Evolutionary conservation across 2,329 filamentous ascomycete genomes (phyloP), one percentile per base, ranked within the genome.

Genomic region (Botrytis sinoallii): DNA sequence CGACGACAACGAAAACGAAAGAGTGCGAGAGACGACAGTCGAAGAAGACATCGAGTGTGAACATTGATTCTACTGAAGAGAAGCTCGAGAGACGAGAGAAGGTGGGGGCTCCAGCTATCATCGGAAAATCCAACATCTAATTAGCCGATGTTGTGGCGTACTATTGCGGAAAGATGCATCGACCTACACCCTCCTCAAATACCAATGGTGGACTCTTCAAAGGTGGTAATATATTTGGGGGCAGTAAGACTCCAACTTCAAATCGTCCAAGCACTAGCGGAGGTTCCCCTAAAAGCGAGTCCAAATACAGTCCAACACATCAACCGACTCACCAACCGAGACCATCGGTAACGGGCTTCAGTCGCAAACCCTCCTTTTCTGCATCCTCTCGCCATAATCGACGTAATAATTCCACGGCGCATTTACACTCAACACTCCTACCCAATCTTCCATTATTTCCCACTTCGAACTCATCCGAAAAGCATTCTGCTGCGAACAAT

Each of bases 321-420:
- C 71, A 60, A 61, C 63, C 46, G 46, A 48, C 48, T 42, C 66
- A 73, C 61, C 71, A 75, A 10, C 71, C 72, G 46, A 75, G 69
- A 18, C 74, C 81, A 84, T 87, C 80, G 29, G 29, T 72, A 85
- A 86, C 67, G 85, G 86, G 77, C 80, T 87, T 88, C 79, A 83
- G 84, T 73, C 87, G 87, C 77, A 88, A 87, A 79, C 76, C 86
- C 14, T 88, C 88, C 61, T 84, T 88, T 75, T 85, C 84, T 25
- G 82, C 83, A 20, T 81, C 77, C 55, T 74, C 75, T 22, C 79
- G 82, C 74, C 83, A 84, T 68, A 83, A 68, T 61, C 71, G 83
- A 67, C 82, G 85, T 59, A 84, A 84, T 73, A 83, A 83, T 76
- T 83, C 85, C 38, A 83, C 77, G 44, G 75, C 77, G 60, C 38